These are phyloP conservation scores for Cocos nucifera DNA, from an alignment of 176 grass and related monocot species.

Conservation along the genomic window DNA sequence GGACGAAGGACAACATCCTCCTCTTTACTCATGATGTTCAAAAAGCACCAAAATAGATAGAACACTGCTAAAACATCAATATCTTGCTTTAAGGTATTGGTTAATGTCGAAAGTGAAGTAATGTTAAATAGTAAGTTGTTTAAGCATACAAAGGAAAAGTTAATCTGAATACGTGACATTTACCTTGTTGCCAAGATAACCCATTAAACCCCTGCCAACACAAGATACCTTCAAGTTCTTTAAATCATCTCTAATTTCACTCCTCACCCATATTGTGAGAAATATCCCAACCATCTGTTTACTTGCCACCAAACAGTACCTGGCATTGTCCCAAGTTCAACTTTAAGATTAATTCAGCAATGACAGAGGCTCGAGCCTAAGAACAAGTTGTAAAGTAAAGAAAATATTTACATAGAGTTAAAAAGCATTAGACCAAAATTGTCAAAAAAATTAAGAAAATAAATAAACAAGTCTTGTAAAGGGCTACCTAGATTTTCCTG, in stretches of 20 bases:
- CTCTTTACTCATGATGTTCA: neutral
- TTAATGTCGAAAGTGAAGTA: too few species aligned
- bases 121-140: neutral
- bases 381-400: too few species aligned
- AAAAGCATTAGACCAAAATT: too few species aligned
- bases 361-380: too few species aligned
- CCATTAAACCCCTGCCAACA: constrained; percentile 94
- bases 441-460: neutral
- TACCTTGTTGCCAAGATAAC: constrained; percentile 98
- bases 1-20: neutral
- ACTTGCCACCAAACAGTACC: constrained; percentile 86
- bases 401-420: too few species aligned
- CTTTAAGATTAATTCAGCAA: constrained; percentile 7
- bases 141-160: neutral
- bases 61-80: too few species aligned
- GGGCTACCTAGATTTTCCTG: constrained; percentile 40
- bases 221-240: constrained; percentile 92
- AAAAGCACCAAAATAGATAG: neutral
- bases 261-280: constrained; percentile 86
- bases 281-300: constrained; percentile 99
- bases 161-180: too few species aligned
- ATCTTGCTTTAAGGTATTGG: too few species aligned
- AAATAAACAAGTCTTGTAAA: neutral
- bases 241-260: constrained; percentile 78
- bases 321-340: constrained; percentile 23